Evolutionary conservation across 2,329 filamentous ascomycete species (phyloP).

Genomic region (Penicillium concentricum): DNA sequence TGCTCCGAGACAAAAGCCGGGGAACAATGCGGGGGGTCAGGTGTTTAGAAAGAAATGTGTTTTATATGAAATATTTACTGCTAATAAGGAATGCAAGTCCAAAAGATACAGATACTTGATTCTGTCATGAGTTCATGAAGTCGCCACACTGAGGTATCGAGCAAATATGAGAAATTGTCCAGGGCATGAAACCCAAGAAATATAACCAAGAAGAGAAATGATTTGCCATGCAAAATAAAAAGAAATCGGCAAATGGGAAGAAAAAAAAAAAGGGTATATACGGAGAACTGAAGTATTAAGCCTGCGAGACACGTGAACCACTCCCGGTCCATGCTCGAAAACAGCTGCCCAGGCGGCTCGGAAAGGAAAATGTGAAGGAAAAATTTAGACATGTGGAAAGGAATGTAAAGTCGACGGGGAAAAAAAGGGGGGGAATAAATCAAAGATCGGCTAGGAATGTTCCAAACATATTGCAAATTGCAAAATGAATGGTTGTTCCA

Average conservation of each 20-base stretch:
- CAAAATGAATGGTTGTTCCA: conserved; percentile 13
- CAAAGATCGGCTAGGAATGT: conserved; percentile 16
- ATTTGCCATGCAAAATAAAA: conserved; percentile 10
- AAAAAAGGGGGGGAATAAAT: conserved; percentile 7
- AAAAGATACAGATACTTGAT: conserved; percentile 10
- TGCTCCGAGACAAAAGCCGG: conserved; percentile 6
- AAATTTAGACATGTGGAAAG: conserved; percentile 17
- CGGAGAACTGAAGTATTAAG: conserved; percentile 26
- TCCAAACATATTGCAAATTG: conserved; percentile 20
- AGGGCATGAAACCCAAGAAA: conserved; percentile 13
- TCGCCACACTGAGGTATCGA: conserved; percentile 1
- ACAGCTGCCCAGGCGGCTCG: conserved; percentile 27
- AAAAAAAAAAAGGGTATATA: conserved; percentile 24
- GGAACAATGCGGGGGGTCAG: conserved; percentile 6
- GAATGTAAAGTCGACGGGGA: conserved; percentile 7
- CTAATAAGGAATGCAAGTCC: too few species aligned
- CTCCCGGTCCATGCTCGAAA: conserved; percentile 11
- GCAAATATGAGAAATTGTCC: conserved; percentile 2
- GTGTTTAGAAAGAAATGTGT: background rate
- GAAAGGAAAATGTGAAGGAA: conserved; percentile 7
- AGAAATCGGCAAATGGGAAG: conserved; percentile 12
- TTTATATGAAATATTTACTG: too few species aligned
- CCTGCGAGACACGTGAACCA: conserved; percentile 18
- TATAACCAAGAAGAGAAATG: conserved; percentile 17
- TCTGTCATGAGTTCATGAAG: conserved; percentile 16